Percentiles rank a stretch among this genome's conserved stretches.
Conservation (phyloP, 768 basidiomycete species). For the Tubosaeta sp. region DNA sequence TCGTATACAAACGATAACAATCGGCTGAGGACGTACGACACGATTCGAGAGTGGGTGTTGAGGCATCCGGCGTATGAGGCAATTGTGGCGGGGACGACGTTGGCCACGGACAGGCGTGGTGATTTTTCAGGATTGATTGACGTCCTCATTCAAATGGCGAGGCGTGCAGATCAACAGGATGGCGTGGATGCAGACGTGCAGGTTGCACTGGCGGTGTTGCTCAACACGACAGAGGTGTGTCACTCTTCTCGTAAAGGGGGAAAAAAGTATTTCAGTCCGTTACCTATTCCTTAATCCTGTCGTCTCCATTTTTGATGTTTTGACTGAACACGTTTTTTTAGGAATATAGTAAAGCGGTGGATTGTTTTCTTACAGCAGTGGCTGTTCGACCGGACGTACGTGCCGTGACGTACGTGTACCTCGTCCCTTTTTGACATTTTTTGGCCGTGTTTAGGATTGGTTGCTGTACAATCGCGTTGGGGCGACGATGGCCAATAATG, state of each 20-base stretch:
- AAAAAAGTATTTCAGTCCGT: not conserved
- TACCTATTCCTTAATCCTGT: not conserved
- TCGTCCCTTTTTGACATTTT: not conserved
- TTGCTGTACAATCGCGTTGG: conserved; percentile 90
- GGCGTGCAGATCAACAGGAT: conserved; percentile 42
- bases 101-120: conserved; percentile 23
- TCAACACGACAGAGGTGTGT: conserved; percentile 86
- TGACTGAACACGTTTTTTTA: conserved; percentile 26
- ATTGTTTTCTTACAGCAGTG: conserved; percentile 90
- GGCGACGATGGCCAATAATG: conserved; percentile 90
- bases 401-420: not conserved
- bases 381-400: conserved; percentile 81
- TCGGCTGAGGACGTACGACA: conserved; percentile 64
- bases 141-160: conserved; percentile 80
- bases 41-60: conserved; percentile 82
- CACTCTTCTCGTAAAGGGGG: not conserved
- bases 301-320: not conserved
- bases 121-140: conserved; percentile 55
- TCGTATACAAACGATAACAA: conserved; percentile 89
- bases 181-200: conserved; percentile 92
- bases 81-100: conserved; percentile 38
- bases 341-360: conserved; percentile 90
- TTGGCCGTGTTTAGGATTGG: conserved; percentile 62
- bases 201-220: conserved; percentile 86
- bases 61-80: conserved; percentile 51